phyloP scores from a whole-genome alignment of 2,329 filamentous ascomycete species.

The Periconia macrospinosa region DNA sequence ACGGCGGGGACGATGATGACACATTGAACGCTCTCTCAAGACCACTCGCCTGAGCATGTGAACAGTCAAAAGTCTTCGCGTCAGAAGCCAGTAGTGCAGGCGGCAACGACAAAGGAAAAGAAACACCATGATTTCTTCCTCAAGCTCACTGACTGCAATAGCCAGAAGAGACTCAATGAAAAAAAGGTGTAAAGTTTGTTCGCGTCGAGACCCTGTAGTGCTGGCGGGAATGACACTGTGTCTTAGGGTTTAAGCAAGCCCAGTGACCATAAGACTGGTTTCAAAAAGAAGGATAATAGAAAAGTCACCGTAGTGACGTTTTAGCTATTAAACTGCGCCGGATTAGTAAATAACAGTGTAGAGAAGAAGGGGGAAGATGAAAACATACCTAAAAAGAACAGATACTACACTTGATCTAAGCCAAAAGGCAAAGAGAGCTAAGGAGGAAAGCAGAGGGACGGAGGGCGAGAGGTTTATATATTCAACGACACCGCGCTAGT shows the following conservation, averaged over 20 bases:
- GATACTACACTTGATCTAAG: slow-evolving; percentile 1
- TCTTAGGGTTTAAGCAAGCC: not conserved
- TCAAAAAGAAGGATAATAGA: slow-evolving; percentile 1
- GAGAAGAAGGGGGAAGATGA: not conserved
- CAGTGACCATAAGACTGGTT: not conserved
- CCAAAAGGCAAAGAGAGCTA: slow-evolving; percentile 3
- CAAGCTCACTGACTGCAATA: not conserved
- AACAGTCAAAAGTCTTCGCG: too few relatives aligned
- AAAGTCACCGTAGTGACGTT: not conserved
- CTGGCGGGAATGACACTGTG: not conserved
- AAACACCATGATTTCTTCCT: not conserved
- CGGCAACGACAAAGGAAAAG: too few relatives aligned
- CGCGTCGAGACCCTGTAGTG: not conserved
- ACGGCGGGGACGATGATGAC: too few relatives aligned
- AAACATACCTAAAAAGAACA: not conserved
- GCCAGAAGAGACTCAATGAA: not conserved
- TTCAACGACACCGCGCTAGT: not conserved
- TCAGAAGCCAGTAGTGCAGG: too few relatives aligned
- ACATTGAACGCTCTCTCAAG: too few relatives aligned
- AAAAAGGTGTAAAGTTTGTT: not conserved
- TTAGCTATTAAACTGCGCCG: not conserved
- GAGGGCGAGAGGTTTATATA: not conserved
- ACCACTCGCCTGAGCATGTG: too few relatives aligned
- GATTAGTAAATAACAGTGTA: not conserved
- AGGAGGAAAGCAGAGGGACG: not conserved